Base-by-base conservation (phyloP, 345 rosid species). In the Anacardium occidentale region DNA sequence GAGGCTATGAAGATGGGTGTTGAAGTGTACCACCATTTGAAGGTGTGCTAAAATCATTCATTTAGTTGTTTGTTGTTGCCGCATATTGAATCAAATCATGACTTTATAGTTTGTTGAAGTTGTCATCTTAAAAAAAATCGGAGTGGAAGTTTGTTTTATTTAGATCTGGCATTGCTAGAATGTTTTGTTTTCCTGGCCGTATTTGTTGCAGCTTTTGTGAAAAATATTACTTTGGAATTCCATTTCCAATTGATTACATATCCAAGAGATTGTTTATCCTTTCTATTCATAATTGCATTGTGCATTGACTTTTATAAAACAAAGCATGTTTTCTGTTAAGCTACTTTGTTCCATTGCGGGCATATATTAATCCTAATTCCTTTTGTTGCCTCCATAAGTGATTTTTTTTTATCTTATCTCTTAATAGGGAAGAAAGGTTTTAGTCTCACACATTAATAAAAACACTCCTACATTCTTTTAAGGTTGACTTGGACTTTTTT, bases 1-100 rank as follows among this genome's bases (percentile, higher is more conserved):
- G 98, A 95, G 84, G 97, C 97, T 81, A 95, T 95, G 99, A 92
- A 95, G 86, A 95, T 95, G 96, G 99, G 99, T 66, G 94, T 87
- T 32, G 98, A 95, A 84, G 91, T 95, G 21, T 95, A 95, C 82
- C 99, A 95, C 79, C 68, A 85, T 86, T 74, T 95, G 89, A 95
- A 92, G 98, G 98, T 90, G 50, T 24, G 66, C 71, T 34, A 2
- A 32, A 10, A 60, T 58, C 62, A 15, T 29, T 22, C 57, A 5
- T 42, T 69, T 9, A 44, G 25, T 17, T 21, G 3, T n/a, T 47
- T 45, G 5, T 7, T 59, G 5, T 9, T 25, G 13, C 15, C 3
- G 25, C n/a, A n/a, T 18, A n/a, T 34, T 2, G 15, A 53, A 57
- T 9, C 32, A 2, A 7, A 50, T 64, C 10, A 18, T 26, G 18